Base-by-base conservation (phyloP, 2,329 filamentous ascomycete genomes). In the Teratosphaeria epicoccoides region DNA sequence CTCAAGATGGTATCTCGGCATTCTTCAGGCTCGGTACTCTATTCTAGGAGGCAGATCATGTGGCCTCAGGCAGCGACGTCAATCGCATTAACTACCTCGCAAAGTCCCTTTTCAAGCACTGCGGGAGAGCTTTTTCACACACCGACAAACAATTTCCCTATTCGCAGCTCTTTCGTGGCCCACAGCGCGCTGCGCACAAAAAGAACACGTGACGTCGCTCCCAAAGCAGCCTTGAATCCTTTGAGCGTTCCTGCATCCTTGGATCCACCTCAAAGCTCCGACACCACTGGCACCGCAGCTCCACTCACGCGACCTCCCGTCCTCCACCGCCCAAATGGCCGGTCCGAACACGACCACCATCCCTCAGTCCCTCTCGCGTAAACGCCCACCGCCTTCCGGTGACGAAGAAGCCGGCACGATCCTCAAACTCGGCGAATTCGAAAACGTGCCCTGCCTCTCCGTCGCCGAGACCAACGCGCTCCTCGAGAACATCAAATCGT, bases 361-460 rank as follows among this genome's bases (percentile, higher is more conserved):
- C 25, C 58, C 63, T 10, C 54, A 53, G 12, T 56, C 59, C 45
- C 63, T 61, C 47, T 68, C 67, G 47, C 83, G 85, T 54, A 76
- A 78, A 55, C 88, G 85, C 71, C 84, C 83, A 57, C 74, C 77
- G 44, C 79, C 80, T 46, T 78, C 82, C 52, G 85, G 86, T 66
- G 90, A 95, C 68, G 91, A 97, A 70, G 89, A 96, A 73, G 90
- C 91, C 23, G 83, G 85, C 47, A 76, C 81, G 6, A 82, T 82
- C 51, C 82, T 97, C 57, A 87, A 85, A 68, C 85, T 98, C 10
- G 93, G 93, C 72, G 91, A 96, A 68, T 96, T 97, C 72, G 83
- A 94, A 62, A 78, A 91, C 65, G 89, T 94, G 59, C 88, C 93
- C 67, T 91, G 90, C 5, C 77, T 98, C 56, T 95, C 90, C 45